These are phyloP conservation scores for Achaetomiella virescens DNA, from an alignment of 495 filamentous ascomycete species.

Conservation along the genomic window DNA sequence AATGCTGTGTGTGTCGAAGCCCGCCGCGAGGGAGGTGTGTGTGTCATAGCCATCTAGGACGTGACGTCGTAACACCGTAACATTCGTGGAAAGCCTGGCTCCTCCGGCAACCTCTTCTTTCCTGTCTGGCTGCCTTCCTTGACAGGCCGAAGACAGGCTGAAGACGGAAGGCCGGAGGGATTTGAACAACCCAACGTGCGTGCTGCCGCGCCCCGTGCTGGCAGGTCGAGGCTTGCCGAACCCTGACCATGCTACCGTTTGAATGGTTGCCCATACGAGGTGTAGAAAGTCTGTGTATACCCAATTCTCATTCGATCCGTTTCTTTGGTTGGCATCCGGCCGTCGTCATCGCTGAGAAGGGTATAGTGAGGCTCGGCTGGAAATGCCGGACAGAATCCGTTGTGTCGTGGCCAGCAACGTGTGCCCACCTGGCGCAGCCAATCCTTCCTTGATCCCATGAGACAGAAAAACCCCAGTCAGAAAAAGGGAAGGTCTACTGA, in stretches of 20 bases:
- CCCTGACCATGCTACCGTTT: slow-evolving; percentile 20
- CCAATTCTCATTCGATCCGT: slow-evolving; percentile 26
- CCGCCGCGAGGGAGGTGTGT: slow-evolving; percentile 15
- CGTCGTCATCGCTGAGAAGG: slow-evolving; percentile 23
- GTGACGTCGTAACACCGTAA: slow-evolving; percentile 38
- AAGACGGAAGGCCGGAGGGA: neutral
- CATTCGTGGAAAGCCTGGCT: slow-evolving; percentile 27
- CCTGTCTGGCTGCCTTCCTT: slow-evolving; percentile 2
- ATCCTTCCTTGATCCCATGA: neutral
- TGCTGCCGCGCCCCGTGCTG: neutral
- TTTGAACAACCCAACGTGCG: neutral
- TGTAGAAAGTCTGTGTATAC: slow-evolving; percentile 29
- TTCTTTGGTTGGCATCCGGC: slow-evolving; percentile 20
- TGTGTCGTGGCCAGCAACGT: neutral
- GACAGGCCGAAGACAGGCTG: neutral
- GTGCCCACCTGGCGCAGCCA: neutral
- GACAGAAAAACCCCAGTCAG: neutral
- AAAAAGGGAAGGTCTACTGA: neutral
- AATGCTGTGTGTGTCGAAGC: slow-evolving; percentile 1
- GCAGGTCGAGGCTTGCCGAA: slow-evolving; percentile 3
- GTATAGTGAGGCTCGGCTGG: slow-evolving; percentile 8
- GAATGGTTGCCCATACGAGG: slow-evolving; percentile 33
- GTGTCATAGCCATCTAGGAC: slow-evolving; percentile 35
- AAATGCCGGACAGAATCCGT: neutral
- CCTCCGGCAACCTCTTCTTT: neutral